Percentiles rank a stretch among this genome's conserved stretches.
Conservation (phyloP, 257 asterid genomes). For the Capsicum baccatum region DNA sequence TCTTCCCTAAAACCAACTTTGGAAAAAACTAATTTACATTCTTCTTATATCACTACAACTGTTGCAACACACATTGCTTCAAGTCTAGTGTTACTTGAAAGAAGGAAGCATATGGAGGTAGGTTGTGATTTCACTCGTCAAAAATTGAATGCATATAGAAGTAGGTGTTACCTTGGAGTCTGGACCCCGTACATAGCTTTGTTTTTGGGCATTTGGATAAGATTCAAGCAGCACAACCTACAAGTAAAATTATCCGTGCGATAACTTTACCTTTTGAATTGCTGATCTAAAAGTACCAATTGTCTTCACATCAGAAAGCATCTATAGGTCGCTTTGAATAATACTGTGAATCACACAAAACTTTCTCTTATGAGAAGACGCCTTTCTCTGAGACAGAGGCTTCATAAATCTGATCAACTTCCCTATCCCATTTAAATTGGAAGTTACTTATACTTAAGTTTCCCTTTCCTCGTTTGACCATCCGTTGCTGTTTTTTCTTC, state of each 20-base stretch:
- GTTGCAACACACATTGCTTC: neutral
- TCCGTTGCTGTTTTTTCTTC: neutral
- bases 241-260: neutral
- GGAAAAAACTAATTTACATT: no score
- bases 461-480: neutral
- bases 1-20: neutral
- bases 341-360: neutral
- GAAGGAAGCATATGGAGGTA: neutral
- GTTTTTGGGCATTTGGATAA: neutral
- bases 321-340: neutral
- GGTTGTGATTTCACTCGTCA: neutral
- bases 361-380: neutral
- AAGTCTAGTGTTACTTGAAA: neutral
- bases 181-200: neutral
- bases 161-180: neutral
- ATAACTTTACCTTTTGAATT: neutral
- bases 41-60: neutral
- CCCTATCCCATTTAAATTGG: neutral
- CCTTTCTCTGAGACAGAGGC: neutral
- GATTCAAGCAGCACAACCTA: neutral
- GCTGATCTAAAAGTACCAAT: conserved; percentile 12
- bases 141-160: neutral
- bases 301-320: neutral
- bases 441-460: neutral
- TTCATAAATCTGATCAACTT: neutral